Conservation (phyloP, 441 rosid species). For the Populus trichocarpa region DNA sequence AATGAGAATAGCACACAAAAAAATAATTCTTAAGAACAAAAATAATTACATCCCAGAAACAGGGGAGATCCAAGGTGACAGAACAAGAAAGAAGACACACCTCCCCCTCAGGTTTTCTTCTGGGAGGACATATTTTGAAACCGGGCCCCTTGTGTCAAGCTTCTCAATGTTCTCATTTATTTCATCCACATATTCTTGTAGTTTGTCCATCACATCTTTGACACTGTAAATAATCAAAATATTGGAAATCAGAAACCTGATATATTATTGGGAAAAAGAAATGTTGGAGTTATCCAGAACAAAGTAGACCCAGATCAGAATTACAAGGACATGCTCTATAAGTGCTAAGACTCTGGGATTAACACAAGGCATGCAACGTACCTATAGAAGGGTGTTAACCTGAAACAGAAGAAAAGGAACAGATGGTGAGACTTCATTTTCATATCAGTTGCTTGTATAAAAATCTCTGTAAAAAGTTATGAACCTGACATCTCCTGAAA, state of each 20-base stretch:
- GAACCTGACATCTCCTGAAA: constrained; percentile 92
- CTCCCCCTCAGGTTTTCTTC: constrained; percentile 83
- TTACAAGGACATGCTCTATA: background rate
- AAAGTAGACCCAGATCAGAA: background rate
- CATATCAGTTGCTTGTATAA: background rate
- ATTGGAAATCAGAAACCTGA: constrained; percentile 6
- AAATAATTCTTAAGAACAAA: background rate
- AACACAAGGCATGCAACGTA: constrained; percentile 38
- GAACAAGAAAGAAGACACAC: constrained; percentile 28
- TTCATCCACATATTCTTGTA: constrained; percentile 77
- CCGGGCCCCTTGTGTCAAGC: constrained; percentile 72
- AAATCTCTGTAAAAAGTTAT: constrained; percentile 10
- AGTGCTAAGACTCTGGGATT: background rate
- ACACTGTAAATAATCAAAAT: constrained; percentile 37
- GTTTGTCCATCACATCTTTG: constrained; percentile 58
- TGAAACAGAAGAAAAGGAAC: constrained; percentile 30
- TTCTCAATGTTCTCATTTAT: constrained; percentile 68
- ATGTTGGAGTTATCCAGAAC: background rate
- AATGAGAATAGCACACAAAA: background rate
- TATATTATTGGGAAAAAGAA: background rate
- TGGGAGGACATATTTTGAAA: constrained; percentile 71
- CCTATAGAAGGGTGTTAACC: constrained; percentile 95
- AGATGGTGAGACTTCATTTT: constrained; percentile 16
- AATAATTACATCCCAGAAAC: constrained; percentile 6
- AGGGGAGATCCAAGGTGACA: constrained; percentile 1